Conservation (phyloP, 371 early-diverging fungal genomes). For the Amoeboaphelidium occidentale region DNA sequence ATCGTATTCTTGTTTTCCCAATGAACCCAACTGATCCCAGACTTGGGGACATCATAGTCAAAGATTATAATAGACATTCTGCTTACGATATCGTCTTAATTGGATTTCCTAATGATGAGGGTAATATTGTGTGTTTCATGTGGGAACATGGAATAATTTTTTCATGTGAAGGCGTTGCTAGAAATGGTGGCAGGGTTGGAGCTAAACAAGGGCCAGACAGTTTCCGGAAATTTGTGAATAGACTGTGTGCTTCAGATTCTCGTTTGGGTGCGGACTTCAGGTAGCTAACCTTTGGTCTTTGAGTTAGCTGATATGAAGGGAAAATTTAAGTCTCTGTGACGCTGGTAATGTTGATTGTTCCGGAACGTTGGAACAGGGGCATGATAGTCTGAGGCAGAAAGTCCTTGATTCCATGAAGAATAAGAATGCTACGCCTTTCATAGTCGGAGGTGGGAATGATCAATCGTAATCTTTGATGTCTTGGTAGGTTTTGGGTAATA, state of each 20-base stretch:
- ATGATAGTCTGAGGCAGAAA: not conserved
- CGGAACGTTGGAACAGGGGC: constrained; percentile 1
- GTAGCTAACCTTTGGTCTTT: not conserved
- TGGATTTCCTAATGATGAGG: not conserved
- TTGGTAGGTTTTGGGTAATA: too few relatives aligned
- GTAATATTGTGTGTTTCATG: too few relatives aligned
- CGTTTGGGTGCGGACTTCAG: constrained; percentile 1
- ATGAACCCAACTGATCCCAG: too few relatives aligned
- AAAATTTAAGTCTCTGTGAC: not conserved
- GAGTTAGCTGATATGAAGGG: not conserved
- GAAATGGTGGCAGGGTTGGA: constrained; percentile 4
- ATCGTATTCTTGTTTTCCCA: too few relatives aligned
- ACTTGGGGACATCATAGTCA: not conserved
- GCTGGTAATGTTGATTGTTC: not conserved
- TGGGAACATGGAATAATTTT: too few relatives aligned
- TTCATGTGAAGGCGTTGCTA: constrained; percentile 1
- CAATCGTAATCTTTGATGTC: too few relatives aligned
- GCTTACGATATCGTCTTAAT: not conserved
- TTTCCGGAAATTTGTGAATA: not conserved
- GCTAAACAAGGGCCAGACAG: constrained; percentile 1
- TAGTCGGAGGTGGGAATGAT: constrained; percentile 4
- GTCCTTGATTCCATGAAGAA: not conserved
- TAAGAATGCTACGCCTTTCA: not conserved
- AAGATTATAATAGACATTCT: not conserved
- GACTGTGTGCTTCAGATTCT: constrained; percentile 1